phyloP scores from a whole-genome alignment of 2,329 filamentous ascomycete genomes.

The Elsinoe batatas region DNA sequence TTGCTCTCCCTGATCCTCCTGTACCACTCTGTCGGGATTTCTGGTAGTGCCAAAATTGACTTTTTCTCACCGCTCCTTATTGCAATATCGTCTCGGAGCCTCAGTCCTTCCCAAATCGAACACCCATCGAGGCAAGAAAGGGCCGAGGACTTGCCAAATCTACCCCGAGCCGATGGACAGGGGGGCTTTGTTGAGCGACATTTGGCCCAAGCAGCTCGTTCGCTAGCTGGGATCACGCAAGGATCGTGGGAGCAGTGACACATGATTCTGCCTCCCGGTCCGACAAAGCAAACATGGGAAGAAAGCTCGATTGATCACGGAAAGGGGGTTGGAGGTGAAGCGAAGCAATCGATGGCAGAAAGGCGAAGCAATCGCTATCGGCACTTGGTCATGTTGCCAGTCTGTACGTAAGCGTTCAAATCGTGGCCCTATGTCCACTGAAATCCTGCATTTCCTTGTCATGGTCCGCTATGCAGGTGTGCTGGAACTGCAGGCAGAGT shows the following conservation, averaged over 20 bases:
- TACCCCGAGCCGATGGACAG: conserved; percentile 3
- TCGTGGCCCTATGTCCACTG: not conserved
- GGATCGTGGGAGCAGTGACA: not conserved
- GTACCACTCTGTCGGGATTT: conserved; percentile 5
- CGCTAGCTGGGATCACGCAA: conserved; percentile 4
- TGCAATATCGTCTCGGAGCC: conserved; percentile 1
- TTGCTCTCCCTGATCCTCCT: not conserved
- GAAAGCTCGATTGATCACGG: not conserved
- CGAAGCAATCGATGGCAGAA: not conserved
- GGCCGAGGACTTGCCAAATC: conserved; percentile 6
- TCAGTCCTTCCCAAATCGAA: not conserved
- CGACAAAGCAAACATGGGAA: not conserved
- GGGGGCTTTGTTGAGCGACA: not conserved
- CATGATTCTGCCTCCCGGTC: not conserved
- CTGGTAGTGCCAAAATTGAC: not conserved
- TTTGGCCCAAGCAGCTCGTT: not conserved
- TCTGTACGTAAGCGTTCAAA: conserved; percentile 7
- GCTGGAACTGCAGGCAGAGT: not conserved
- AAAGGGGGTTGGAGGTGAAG: not conserved
- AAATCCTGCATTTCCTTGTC: conserved; percentile 7
- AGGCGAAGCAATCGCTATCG: not conserved
- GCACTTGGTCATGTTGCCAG: not conserved
- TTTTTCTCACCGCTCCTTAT: conserved; percentile 5
- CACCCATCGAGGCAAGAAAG: not conserved
- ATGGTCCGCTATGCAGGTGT: conserved; percentile 5